Evolutionary conservation across 108 stramenopile genomes (phyloP), one percentile per base, ranked within the genome.

Genomic region (Fragilariopsis cylindrus): DNA sequence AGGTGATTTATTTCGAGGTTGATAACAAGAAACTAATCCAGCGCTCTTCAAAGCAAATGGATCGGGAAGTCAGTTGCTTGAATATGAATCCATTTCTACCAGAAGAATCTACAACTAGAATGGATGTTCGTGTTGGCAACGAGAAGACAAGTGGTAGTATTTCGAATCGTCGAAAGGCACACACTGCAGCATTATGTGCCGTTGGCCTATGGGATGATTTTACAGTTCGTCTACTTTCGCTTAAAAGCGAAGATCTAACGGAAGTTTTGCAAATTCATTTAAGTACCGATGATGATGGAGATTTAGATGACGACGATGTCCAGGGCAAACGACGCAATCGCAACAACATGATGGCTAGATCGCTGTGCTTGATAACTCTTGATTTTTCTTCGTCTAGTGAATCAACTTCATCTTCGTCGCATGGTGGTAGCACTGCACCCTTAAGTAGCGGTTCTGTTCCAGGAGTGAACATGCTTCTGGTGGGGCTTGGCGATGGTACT

Each of bases 401-500:
- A 1, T 19, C 74, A 5, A 66, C 45, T 3, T 39, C 56, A 1
- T 71, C 68, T 16, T 63, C 44, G 7, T 16, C 42, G 5, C 47
- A 55, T 15, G n/a, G 57, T 9, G 39, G 72, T 13, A 73, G 46
- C 49, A 71, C 62, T 40, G 73, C 53, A 8, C 21, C 65, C 4
- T 40, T 21, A 42, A 63, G 60, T 16, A 67, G 52, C 64, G 47
- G 70, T 7, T 69, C 76, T 53, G 73, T 43, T 53, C 78, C 57
- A 49, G 87, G 85, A 42, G 81, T 83, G 42, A 86, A 96, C 70
- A 93, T 97, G 92, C 79, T 99, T 47, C 85, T 99, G 67, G 97
- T 97, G 8, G 99, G 97, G 47, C 74, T 99, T 50, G 99, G 98
- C 8, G 98, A 99, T 78, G 99, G 99, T 8, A 87, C 81, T 57